A percentile compares a stretch with the other conserved stretches of the same genome.
These are phyloP conservation scores for Cudoniella acicularis DNA, from an alignment of 495 filamentous ascomycete species.

Conservation along the genomic window DNA sequence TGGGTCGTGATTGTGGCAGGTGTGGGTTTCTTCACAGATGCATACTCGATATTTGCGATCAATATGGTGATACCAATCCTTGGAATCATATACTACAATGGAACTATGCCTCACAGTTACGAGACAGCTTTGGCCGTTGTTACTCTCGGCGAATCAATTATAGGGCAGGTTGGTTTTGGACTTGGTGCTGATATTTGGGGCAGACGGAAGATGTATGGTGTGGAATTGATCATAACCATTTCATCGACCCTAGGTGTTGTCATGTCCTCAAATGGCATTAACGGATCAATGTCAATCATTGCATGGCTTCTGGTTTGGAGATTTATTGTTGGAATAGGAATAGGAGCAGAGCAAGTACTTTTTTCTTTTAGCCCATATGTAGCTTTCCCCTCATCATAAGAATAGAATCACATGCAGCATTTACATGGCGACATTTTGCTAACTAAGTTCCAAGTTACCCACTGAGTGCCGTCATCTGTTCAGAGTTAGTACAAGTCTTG, in stretches of 20 bases:
- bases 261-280: constrained; percentile 34
- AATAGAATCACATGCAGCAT: too few species aligned
- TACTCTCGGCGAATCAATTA: constrained; percentile 65
- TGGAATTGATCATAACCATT: constrained; percentile 61
- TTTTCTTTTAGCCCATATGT: neutral
- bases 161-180: constrained; percentile 71
- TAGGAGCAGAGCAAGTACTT: constrained; percentile 54
- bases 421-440: too few species aligned
- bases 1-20: constrained; percentile 63
- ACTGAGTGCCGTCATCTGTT: constrained; percentile 69
- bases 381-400: neutral
- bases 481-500: constrained; percentile 52
- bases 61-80: constrained; percentile 65
- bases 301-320: constrained; percentile 72
- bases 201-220: constrained; percentile 70
- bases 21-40: constrained; percentile 76
- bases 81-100: constrained; percentile 59
- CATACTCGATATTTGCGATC: constrained; percentile 77
- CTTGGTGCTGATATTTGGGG: constrained; percentile 62
- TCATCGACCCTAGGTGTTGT: constrained; percentile 52
- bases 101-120: constrained; percentile 50
- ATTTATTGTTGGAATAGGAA: constrained; percentile 58
- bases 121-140: constrained; percentile 70
- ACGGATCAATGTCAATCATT: constrained; percentile 53
- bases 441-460: constrained; percentile 55